These are phyloP conservation scores for Pseudocercospora vitis DNA, from an alignment of 2,329 filamentous ascomycete species.

Conservation along the genomic window DNA sequence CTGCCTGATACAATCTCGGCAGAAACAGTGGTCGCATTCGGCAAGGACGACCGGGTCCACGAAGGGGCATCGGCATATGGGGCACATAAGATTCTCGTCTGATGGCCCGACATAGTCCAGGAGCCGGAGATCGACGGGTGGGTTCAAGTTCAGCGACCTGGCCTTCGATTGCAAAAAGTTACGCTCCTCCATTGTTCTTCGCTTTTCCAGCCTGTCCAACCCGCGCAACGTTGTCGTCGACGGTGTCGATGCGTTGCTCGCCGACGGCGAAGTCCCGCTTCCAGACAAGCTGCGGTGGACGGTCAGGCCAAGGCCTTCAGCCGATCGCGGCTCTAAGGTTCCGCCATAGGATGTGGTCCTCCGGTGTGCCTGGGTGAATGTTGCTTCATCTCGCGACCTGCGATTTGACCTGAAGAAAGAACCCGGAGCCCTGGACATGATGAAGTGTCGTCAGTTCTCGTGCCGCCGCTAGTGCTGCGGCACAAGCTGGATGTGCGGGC, in stretches of 20 bases:
- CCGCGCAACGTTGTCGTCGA: conserved; percentile 23
- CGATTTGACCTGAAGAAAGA: conserved; percentile 25
- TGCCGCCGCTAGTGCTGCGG: not conserved
- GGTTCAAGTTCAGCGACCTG: conserved; percentile 31
- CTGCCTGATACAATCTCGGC: conserved; percentile 56
- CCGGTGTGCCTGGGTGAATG: conserved; percentile 14
- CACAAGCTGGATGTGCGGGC: not conserved
- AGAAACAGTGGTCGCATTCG: conserved; percentile 65
- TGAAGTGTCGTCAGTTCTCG: conserved; percentile 1
- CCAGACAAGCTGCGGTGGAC: conserved; percentile 21
- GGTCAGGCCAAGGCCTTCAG: not conserved
- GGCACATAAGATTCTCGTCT: conserved; percentile 62
- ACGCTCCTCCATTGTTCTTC: conserved; percentile 36
- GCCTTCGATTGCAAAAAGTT: conserved; percentile 34
- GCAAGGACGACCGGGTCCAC: conserved; percentile 57
- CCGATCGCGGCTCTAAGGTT: conserved; percentile 7
- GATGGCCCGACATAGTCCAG: conserved; percentile 59
- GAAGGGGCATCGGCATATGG: conserved; percentile 64
- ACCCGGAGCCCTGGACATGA: conserved; percentile 23
- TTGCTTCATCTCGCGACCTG: conserved; percentile 12
- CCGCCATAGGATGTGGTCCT: conserved; percentile 17
- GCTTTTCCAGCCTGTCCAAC: conserved; percentile 35
- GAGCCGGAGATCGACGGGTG: conserved; percentile 54
- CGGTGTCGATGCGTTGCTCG: not conserved
- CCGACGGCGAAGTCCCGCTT: conserved; percentile 11